Conservation (phyloP, 2,329 filamentous ascomycete species). For the Fusarium lateritium region DNA sequence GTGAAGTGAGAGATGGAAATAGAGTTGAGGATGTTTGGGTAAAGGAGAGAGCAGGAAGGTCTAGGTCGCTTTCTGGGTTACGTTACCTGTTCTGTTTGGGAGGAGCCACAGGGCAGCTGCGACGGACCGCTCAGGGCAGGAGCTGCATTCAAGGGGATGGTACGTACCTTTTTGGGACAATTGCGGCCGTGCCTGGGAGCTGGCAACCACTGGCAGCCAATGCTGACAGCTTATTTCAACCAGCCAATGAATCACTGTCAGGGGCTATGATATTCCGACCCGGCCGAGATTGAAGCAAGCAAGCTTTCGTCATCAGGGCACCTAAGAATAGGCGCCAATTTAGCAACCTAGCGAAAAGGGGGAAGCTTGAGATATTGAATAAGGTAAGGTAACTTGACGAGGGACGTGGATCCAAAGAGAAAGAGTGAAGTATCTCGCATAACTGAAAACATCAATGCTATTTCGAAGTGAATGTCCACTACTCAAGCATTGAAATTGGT, state of each 20-base stretch:
- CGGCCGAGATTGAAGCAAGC: conserved; percentile 37
- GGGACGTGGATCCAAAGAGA: not conserved
- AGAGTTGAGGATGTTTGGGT: conserved; percentile 43
- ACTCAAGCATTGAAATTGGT: too few species aligned
- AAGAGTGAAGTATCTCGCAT: not conserved
- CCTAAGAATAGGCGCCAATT: conserved; percentile 18
- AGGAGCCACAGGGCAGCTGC: conserved; percentile 38
- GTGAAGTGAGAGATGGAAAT: conserved; percentile 41
- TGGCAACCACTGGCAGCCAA: conserved; percentile 23
- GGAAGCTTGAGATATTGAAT: conserved; percentile 18
- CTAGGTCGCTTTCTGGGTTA: conserved; percentile 50
- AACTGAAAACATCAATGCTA: not conserved
- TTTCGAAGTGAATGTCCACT: not conserved
- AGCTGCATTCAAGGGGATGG: conserved; percentile 18
- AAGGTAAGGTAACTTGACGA: not conserved
- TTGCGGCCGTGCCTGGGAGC: conserved; percentile 16
- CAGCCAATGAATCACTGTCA: conserved; percentile 15
- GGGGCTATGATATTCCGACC: conserved; percentile 39
- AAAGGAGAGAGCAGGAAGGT: conserved; percentile 46
- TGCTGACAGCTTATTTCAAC: conserved; percentile 36
- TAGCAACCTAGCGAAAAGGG: conserved; percentile 34
- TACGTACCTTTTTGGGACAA: conserved; percentile 28
- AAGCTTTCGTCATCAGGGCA: conserved; percentile 29
- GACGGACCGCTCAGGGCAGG: conserved; percentile 34
- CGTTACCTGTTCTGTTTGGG: conserved; percentile 55